Evolutionary conservation across 108 stramenopile genomes (phyloP).

Genomic region (Discostella stelligeroides): DNA sequence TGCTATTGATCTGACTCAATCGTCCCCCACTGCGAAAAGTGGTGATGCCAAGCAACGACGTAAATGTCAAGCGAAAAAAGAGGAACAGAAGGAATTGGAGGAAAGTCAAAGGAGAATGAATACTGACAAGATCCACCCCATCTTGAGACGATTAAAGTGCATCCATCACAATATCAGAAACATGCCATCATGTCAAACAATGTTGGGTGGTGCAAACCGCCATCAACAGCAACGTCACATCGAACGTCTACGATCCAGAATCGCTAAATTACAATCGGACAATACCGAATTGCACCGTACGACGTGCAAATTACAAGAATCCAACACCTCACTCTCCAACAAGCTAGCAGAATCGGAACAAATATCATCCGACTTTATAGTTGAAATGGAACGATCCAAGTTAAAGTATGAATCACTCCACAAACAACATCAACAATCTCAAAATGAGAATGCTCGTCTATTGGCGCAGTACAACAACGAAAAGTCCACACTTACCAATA

Average conservation of each 20-base stretch:
- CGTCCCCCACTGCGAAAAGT: not conserved
- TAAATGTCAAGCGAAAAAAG: not conserved
- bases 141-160: conserved; percentile 15
- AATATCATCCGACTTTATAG: conserved; percentile 2
- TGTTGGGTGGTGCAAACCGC: conserved; percentile 1
- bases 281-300: conserved; percentile 20
- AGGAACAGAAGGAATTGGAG: too few relatives aligned
- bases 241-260: conserved; percentile 22
- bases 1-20: conserved; percentile 16
- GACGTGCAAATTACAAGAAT: not conserved
- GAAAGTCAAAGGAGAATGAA: too few relatives aligned
- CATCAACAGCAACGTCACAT: conserved; percentile 9
- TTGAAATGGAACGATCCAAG: conserved; percentile 20
- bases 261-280: conserved; percentile 15
- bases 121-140: conserved; percentile 2
- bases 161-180: conserved; percentile 10
- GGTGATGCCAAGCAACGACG: too few relatives aligned
- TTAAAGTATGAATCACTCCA: conserved; percentile 2
- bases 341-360: conserved; percentile 10
- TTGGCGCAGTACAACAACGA: conserved; percentile 3
- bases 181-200: not conserved
- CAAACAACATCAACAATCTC: conserved; percentile 6
- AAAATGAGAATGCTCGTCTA: conserved; percentile 6
- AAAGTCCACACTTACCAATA: conserved; percentile 2
- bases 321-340: conserved; percentile 5